Conservation (phyloP, 495 filamentous ascomycete species). For the Penicillium robsamsonii region DNA sequence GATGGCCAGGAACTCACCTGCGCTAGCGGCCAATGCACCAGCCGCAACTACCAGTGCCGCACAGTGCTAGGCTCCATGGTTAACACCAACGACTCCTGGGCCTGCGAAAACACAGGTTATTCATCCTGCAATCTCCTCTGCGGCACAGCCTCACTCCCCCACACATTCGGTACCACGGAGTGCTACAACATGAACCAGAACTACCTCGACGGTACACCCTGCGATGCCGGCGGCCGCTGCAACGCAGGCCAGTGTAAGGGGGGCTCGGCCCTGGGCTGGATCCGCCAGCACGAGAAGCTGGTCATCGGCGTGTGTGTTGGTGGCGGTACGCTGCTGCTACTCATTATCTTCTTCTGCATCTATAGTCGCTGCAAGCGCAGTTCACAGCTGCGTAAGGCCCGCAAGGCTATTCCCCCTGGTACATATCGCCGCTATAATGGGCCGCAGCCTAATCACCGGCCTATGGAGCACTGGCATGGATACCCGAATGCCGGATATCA, state of each 20-base stretch:
- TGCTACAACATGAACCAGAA: constrained; percentile 81
- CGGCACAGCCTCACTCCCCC: constrained; percentile 64
- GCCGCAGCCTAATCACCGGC: constrained; percentile 24
- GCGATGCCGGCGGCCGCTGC: constrained; percentile 78
- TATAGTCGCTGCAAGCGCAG: constrained; percentile 45
- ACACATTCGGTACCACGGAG: constrained; percentile 23
- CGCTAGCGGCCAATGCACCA: constrained; percentile 93
- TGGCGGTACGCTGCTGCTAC: constrained; percentile 64
- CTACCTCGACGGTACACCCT: constrained; percentile 90
- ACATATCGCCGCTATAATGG: constrained; percentile 23
- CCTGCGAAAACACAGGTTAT: constrained; percentile 60
- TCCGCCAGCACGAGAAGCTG: constrained; percentile 67
- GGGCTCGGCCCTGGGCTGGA: constrained; percentile 61
- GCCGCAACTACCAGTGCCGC: constrained; percentile 85
- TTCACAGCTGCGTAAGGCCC: constrained; percentile 28
- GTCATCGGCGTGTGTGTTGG: constrained; percentile 70
- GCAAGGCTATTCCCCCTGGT: constrained; percentile 29
- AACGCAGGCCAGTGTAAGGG: constrained; percentile 70
- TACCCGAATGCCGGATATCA: constrained; percentile 27
- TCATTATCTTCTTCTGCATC: constrained; percentile 60
- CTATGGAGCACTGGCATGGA: constrained; percentile 31
- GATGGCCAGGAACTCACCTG: constrained; percentile 62
- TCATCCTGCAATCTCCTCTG: constrained; percentile 73
- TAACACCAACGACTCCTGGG: constrained; percentile 73
- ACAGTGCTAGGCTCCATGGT: constrained; percentile 78